These are phyloP conservation scores for Globisporangium perplexum DNA, from an alignment of 352 stramenopile species.

Conservation along the genomic window DNA sequence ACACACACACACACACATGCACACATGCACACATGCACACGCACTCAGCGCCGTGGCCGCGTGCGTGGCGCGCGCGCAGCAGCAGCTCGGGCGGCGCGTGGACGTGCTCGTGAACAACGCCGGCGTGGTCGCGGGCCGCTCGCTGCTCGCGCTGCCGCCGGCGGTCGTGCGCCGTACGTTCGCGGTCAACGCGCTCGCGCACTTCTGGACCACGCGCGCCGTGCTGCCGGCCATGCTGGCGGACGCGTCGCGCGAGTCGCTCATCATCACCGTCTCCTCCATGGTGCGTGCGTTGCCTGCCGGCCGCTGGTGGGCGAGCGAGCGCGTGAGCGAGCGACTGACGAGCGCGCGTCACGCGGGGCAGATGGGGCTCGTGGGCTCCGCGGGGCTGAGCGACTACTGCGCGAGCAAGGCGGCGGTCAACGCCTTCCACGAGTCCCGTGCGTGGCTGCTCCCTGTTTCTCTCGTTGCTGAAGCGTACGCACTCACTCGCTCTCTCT, in stretches of 20 bases:
- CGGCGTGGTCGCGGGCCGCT: conserved; percentile 38
- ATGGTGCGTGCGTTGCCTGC: conserved; percentile 26
- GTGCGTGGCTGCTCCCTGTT: conserved; percentile 11
- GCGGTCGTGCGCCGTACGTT: conserved; percentile 48
- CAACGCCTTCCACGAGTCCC: conserved; percentile 66
- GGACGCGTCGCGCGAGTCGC: conserved; percentile 15
- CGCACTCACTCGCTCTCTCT: background rate
- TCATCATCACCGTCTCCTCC: conserved; percentile 75
- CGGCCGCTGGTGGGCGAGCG: too few relatives aligned
- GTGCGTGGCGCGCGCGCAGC: conserved; percentile 21
- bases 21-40: too few relatives aligned
- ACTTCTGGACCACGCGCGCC: conserved; percentile 68
- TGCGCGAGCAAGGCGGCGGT: conserved; percentile 72
- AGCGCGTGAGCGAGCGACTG: too few relatives aligned
- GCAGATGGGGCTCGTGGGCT: conserved; percentile 65
- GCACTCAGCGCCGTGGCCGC: conserved; percentile 22
- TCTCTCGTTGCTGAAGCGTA: conserved; percentile 4
- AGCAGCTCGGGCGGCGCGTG: conserved; percentile 28
- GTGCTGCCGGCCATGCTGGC: conserved; percentile 65
- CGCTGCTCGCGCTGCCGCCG: conserved; percentile 31
- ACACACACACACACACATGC: too few relatives aligned
- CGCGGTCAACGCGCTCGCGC: conserved; percentile 55
- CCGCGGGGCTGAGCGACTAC: conserved; percentile 65
- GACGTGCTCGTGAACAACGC: conserved; percentile 60
- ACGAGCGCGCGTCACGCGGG: background rate